Percentiles rank a stretch among this genome's conserved stretches.
Conservation (phyloP, 1,139 yeast genomes). For the Nakaseomyces bracarensis region DNA sequence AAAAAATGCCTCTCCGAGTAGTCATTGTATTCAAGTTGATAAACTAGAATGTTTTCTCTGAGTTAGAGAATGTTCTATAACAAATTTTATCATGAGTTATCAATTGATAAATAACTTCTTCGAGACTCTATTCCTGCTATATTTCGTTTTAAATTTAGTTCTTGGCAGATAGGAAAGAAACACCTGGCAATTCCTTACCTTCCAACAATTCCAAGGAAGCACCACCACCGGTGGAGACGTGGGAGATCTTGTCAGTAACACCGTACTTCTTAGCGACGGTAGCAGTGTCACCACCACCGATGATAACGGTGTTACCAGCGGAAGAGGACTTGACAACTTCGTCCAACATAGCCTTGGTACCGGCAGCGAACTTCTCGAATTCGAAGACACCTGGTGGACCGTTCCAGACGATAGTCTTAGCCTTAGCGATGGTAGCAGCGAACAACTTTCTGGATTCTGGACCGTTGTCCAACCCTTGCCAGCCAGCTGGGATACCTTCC, state of each 20-base stretch:
- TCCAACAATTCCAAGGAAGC: slow-evolving; percentile 95
- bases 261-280: slow-evolving; percentile 97
- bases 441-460: slow-evolving; percentile 74
- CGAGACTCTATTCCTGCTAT: background rate
- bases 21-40: background rate
- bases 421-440: slow-evolving; percentile 70
- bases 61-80: background rate
- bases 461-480: slow-evolving; percentile 95
- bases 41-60: background rate
- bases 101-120: background rate
- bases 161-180: slow-evolving; percentile 75
- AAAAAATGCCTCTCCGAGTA: too few relatives aligned
- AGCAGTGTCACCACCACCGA: slow-evolving; percentile 99
- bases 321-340: slow-evolving; percentile 80
- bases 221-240: slow-evolving; percentile 99
- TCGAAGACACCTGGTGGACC: slow-evolving; percentile 99
- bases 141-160: slow-evolving; percentile 21
- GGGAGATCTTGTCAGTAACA: slow-evolving; percentile 88
- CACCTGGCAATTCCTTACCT: slow-evolving; percentile 98
- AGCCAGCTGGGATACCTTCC: slow-evolving; percentile 84
- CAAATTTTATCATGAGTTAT: background rate
- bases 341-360: slow-evolving; percentile 82
- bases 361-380: slow-evolving; percentile 79
- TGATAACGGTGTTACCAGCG: slow-evolving; percentile 87
- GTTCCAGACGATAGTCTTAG: slow-evolving; percentile 97